A percentile compares a stretch with the other conserved stretches of the same genome.
Conservation (phyloP, 345 rosid species). For the Citropsis articulata region DNA sequence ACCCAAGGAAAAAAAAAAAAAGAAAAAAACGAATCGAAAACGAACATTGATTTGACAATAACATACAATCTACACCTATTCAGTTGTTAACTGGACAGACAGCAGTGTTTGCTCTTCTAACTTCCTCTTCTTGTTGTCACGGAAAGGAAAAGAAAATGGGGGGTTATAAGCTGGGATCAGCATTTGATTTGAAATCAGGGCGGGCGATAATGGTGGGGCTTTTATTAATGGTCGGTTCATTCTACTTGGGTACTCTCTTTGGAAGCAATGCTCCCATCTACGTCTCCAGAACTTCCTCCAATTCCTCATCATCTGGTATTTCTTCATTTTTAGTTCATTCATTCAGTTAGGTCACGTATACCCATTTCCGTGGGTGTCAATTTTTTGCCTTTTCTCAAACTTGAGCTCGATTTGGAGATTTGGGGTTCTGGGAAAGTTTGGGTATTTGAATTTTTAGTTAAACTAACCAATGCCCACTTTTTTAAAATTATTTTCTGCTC, state of each 20-base stretch:
- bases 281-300: conserved; percentile 34
- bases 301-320: conserved; percentile 29
- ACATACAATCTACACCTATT: too few species aligned
- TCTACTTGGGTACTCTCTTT: conserved; percentile 76
- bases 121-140: too few species aligned
- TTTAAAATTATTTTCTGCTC: too few species aligned
- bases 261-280: conserved; percentile 57
- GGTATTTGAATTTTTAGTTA: not conserved
- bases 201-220: conserved; percentile 67
- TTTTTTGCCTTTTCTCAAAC: too few species aligned
- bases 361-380: not conserved
- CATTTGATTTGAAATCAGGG: conserved; percentile 69
- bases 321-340: not conserved
- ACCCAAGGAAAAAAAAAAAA: too few species aligned
- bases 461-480: not conserved
- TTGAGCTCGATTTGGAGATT: not conserved
- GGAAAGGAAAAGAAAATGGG: conserved; percentile 43
- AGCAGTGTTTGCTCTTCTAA: too few species aligned
- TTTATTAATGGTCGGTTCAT: conserved; percentile 69
- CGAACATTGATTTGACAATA: not conserved
- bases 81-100: too few species aligned
- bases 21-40: too few species aligned
- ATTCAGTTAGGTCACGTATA: not conserved
- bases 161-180: conserved; percentile 45
- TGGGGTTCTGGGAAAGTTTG: not conserved